Conservation (phyloP, 2,329 filamentous ascomycete species). For the Alternaria postmessia region DNA sequence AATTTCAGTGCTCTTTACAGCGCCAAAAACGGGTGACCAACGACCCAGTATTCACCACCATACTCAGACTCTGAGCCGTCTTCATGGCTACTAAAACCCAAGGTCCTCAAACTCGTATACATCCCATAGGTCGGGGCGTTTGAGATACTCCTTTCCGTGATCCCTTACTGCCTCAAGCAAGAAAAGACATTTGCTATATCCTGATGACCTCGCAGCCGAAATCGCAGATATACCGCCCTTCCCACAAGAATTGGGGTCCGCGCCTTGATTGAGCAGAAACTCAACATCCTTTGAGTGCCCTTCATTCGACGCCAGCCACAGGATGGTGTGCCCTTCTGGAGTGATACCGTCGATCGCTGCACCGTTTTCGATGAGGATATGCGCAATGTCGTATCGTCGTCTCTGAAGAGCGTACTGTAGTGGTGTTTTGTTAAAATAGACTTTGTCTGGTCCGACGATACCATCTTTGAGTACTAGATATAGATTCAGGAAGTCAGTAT, state of each 20-base stretch:
- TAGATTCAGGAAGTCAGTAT: background rate
- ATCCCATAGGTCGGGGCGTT: background rate
- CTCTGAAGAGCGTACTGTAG: background rate
- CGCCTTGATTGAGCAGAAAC: background rate
- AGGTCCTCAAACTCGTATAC: background rate
- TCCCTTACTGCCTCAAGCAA: background rate
- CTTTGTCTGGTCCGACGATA: background rate
- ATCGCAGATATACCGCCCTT: background rate
- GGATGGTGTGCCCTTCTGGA: background rate
- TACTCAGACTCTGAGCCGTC: background rate
- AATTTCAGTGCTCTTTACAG: background rate
- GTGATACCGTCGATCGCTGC: background rate
- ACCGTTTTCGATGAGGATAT: background rate
- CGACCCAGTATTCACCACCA: background rate
- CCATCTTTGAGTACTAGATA: background rate
- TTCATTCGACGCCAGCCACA: background rate
- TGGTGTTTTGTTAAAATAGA: background rate
- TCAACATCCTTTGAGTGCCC: background rate
- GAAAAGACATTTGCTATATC: background rate
- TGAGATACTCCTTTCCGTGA: background rate
- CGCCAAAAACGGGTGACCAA: background rate
- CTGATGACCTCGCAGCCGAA: too few species aligned
- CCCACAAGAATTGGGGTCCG: background rate
- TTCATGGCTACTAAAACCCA: background rate
- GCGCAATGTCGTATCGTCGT: background rate